phyloP scores from a whole-genome alignment of 2,329 filamentous ascomycete genomes.

The Sphaceloma murrayae region DNA sequence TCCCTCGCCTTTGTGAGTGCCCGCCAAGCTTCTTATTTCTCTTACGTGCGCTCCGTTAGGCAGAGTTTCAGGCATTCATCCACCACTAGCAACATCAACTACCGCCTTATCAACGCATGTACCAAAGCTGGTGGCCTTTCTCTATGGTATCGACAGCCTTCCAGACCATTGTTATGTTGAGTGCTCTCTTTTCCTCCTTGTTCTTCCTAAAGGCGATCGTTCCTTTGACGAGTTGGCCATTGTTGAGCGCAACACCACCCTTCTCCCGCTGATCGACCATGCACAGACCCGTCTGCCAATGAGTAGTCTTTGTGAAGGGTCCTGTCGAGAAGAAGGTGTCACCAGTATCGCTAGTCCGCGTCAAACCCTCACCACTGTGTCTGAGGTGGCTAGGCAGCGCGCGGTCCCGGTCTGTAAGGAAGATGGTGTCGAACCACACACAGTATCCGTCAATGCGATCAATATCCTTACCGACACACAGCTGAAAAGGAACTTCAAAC shows the following conservation, averaged over 20 bases:
- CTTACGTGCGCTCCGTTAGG: no score
- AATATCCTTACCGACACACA: slow-evolving; percentile 51
- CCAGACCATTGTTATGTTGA: slow-evolving; percentile 35
- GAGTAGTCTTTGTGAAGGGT: slow-evolving; percentile 64
- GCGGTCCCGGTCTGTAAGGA: slow-evolving; percentile 51
- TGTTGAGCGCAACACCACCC: slow-evolving; percentile 39
- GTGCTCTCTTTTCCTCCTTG: slow-evolving; percentile 31
- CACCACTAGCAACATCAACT: not conserved
- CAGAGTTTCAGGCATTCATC: no score
- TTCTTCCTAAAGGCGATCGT: slow-evolving; percentile 20
- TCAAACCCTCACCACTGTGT: slow-evolving; percentile 41
- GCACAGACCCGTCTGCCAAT: slow-evolving; percentile 81
- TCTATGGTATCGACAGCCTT: slow-evolving; percentile 24
- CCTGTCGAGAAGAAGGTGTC: slow-evolving; percentile 83
- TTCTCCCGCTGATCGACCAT: slow-evolving; percentile 53
- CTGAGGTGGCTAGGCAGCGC: slow-evolving; percentile 40
- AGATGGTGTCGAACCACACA: slow-evolving; percentile 93
- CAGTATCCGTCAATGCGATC: slow-evolving; percentile 75
- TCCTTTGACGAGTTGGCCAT: slow-evolving; percentile 53
- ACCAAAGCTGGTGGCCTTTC: slow-evolving; percentile 26
- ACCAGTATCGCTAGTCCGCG: slow-evolving; percentile 43
- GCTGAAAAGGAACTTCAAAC: slow-evolving; percentile 61
- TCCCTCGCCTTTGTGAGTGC: no score
- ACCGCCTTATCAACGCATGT: slow-evolving; percentile 21
- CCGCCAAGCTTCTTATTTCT: no score